Evolutionary conservation across 2,329 filamentous ascomycete species (phyloP).

Genomic region (Geosmithia putterillii): DNA sequence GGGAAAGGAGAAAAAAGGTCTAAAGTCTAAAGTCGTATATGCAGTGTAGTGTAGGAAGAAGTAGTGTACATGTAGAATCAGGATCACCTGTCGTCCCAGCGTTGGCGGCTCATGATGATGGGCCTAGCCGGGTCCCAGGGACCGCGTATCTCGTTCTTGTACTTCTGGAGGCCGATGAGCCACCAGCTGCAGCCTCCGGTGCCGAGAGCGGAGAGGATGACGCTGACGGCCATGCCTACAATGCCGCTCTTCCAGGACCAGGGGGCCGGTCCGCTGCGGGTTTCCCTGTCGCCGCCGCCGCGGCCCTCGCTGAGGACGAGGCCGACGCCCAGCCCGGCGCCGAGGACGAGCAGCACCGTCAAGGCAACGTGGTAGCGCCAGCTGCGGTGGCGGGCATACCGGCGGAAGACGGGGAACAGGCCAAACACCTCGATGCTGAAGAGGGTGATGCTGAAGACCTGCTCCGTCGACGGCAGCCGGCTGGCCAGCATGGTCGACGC

Average conservation of each 20-base stretch:
- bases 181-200: constrained; percentile 97
- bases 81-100: constrained; percentile 25
- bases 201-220: constrained; percentile 59
- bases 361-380: constrained; percentile 71
- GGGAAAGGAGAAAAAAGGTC: background rate
- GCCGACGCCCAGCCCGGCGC: constrained; percentile 68
- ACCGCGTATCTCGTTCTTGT: constrained; percentile 97
- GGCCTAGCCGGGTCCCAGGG: constrained; percentile 95
- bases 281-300: constrained; percentile 19
- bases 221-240: constrained; percentile 64
- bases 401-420: constrained; percentile 92
- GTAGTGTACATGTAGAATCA: background rate
- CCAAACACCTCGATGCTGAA: constrained; percentile 98
- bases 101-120: constrained; percentile 58
- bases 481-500: constrained; percentile 89
- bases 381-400: constrained; percentile 70
- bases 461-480: constrained; percentile 75
- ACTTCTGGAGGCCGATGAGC: constrained; percentile 93
- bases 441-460: constrained; percentile 88
- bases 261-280: constrained; percentile 4
- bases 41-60: background rate
- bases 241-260: constrained; percentile 45
- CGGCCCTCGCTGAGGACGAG: constrained; percentile 37
- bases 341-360: constrained; percentile 63
- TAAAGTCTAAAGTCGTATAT: background rate